phyloP scores from a whole-genome alignment of 352 stramenopile species.

The Thraustochytrium striatum region DNA sequence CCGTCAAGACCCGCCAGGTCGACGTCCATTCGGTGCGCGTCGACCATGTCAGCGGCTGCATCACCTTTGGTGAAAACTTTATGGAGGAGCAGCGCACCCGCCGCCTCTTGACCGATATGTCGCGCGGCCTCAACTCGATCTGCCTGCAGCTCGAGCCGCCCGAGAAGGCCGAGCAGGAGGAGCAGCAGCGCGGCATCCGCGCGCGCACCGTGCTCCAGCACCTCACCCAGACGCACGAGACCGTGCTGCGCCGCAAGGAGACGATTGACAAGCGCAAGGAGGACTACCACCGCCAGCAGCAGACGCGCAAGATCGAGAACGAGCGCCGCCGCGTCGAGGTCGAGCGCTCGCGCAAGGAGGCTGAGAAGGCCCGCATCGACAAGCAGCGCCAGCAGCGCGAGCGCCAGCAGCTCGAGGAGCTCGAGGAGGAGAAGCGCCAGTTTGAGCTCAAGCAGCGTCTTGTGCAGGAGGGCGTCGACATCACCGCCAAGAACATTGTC shows the following conservation, averaged over 20 bases:
- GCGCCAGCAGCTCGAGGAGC: slow-evolving; percentile 25
- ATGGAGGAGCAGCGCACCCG: slow-evolving; percentile 63
- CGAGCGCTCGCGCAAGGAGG: slow-evolving; percentile 58
- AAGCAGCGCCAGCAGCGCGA: slow-evolving; percentile 58
- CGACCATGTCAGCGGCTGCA: slow-evolving; percentile 73
- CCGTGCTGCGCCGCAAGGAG: slow-evolving; percentile 79
- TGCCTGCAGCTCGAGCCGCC: slow-evolving; percentile 64
- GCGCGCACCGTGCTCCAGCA: slow-evolving; percentile 69
- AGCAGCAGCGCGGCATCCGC: slow-evolving; percentile 59
- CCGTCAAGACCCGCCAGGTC: slow-evolving; percentile 47
- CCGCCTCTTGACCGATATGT: slow-evolving; percentile 69
- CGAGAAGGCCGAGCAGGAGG: slow-evolving; percentile 39
- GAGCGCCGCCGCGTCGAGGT: slow-evolving; percentile 69
- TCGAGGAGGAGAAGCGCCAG: slow-evolving; percentile 49
- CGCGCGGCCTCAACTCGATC: slow-evolving; percentile 66
- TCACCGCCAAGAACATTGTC: slow-evolving; percentile 55
- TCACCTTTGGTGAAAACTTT: slow-evolving; percentile 69
- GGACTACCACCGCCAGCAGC: slow-evolving; percentile 84
- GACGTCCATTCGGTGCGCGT: slow-evolving; percentile 65
- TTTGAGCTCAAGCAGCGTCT: slow-evolving; percentile 51
- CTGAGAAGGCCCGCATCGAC: slow-evolving; percentile 70
- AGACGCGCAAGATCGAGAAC: slow-evolving; percentile 77
- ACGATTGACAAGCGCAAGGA: slow-evolving; percentile 96
- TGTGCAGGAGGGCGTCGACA: slow-evolving; percentile 51
- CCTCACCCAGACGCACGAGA: slow-evolving; percentile 69